Percentiles rank a stretch among this genome's conserved stretches.
These are phyloP conservation scores for Rubia peregrina DNA, from an alignment of 305 asterid genomes.

Conservation along the genomic window DNA sequence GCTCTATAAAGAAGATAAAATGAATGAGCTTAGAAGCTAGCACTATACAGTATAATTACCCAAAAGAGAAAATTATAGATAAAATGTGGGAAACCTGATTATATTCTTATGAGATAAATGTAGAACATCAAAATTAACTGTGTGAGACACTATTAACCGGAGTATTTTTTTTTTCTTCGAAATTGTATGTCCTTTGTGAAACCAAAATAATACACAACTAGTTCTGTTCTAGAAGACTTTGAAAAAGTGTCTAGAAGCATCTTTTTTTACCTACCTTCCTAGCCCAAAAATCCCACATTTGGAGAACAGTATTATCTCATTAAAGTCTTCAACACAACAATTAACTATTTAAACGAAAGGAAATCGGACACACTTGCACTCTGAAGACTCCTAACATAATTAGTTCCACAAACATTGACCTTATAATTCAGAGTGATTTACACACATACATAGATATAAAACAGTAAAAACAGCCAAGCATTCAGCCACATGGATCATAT, in stretches of 20 bases:
- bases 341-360: not conserved
- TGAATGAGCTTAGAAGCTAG: constrained; percentile 14
- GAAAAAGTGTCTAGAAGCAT: not conserved
- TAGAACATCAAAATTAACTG: not conserved
- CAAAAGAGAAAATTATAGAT: not conserved
- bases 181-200: not conserved
- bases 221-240: not conserved
- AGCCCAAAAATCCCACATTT: not conserved
- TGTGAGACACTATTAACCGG: not conserved
- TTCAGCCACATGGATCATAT: not conserved
- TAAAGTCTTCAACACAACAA: not conserved
- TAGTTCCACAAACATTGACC: not conserved
- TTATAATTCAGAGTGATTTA: not conserved
- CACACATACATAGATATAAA: not conserved
- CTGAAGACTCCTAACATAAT: not conserved
- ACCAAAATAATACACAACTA: not conserved
- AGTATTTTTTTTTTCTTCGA: too few relatives aligned
- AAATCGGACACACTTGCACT: not conserved
- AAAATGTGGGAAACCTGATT: not conserved
- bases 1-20: constrained; percentile 46
- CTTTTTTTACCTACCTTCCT: not conserved
- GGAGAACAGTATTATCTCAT: not conserved
- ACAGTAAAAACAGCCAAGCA: not conserved
- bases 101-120: not conserved
- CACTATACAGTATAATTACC: not conserved